These are phyloP conservation scores for Sequoia sempervirens DNA, from an alignment of 75 land plant species.

Conservation along the genomic window DNA sequence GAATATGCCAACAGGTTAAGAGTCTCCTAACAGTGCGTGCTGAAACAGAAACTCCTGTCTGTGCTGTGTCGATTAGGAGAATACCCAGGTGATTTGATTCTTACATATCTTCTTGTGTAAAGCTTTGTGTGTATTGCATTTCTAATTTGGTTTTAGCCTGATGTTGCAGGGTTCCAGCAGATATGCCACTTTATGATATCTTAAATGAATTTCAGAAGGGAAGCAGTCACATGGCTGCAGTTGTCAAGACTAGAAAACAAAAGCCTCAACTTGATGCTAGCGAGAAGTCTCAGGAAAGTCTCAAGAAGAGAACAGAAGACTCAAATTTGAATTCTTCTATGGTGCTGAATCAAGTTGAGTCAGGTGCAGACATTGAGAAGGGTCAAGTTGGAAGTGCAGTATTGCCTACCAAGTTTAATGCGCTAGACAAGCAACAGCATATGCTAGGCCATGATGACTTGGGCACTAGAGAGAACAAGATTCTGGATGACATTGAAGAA, in stretches of 20 bases:
- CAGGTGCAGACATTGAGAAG: conserved; percentile 39
- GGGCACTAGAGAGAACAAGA: conserved; percentile 6
- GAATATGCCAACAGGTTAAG: conserved; percentile 30
- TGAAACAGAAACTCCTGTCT: conserved; percentile 93
- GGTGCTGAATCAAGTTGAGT: conserved; percentile 21
- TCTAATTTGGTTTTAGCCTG: not conserved
- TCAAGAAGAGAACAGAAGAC: not conserved
- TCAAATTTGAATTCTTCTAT: conserved; percentile 34
- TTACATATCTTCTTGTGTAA: not conserved
- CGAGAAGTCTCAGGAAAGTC: conserved; percentile 24
- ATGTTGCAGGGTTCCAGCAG: conserved; percentile 67
- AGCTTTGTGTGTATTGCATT: not conserved
- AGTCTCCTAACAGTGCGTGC: conserved; percentile 93
- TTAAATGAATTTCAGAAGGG: conserved; percentile 99
- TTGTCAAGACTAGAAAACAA: conserved; percentile 53
- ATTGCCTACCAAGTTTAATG: conserved; percentile 1
- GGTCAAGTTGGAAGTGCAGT: conserved; percentile 9
- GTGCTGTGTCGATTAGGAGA: conserved; percentile 91
- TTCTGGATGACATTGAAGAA: conserved; percentile 66
- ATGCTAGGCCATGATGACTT: not conserved
- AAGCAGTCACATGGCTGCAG: conserved; percentile 99
- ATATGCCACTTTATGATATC: conserved; percentile 95
- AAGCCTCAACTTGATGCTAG: conserved; percentile 11
- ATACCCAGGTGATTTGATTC: conserved; percentile 65
- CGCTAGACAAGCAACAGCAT: conserved; percentile 4